phyloP scores from a whole-genome alignment of 192 early-diverging fungal genomes.

The Backusella luteola region DNA sequence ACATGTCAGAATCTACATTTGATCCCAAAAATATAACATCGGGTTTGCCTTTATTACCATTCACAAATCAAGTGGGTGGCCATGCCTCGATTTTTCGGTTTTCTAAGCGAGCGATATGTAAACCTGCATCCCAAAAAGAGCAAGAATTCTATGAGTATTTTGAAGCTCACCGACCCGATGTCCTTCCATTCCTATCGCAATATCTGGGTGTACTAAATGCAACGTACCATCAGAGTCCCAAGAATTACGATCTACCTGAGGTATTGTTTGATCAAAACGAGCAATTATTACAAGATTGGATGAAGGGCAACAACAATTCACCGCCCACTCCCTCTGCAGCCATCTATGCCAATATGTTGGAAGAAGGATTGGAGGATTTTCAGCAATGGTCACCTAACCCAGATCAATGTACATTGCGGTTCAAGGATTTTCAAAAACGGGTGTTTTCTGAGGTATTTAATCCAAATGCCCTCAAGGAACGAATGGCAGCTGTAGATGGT shows the following conservation, averaged over 20 bases:
- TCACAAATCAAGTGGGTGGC: conserved; percentile 88
- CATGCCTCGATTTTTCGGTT: conserved; percentile 95
- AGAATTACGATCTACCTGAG: conserved; percentile 52
- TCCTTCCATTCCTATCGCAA: conserved; percentile 86
- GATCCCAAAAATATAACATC: conserved; percentile 34
- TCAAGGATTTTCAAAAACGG: conserved; percentile 62
- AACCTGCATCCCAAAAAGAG: conserved; percentile 87
- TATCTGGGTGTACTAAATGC: conserved; percentile 96
- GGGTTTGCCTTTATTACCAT: conserved; percentile 72
- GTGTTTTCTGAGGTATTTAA: conserved; percentile 89
- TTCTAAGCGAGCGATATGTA: conserved; percentile 96
- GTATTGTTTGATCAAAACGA: conserved; percentile 89
- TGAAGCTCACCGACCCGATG: conserved; percentile 67
- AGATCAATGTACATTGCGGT: conserved; percentile 2
- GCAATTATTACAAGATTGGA: conserved; percentile 77
- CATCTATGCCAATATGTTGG: neutral
- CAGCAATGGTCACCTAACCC: conserved; percentile 14
- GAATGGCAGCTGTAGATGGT: conserved; percentile 57
- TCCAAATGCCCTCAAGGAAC: conserved; percentile 73
- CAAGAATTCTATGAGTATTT: conserved; percentile 89
- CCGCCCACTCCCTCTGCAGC: neutral
- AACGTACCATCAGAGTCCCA: conserved; percentile 50
- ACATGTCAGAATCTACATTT: neutral
- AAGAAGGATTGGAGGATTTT: conserved; percentile 5
- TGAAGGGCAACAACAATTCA: neutral